A percentile compares a stretch with the other conserved stretches of the same genome.
Evolutionary conservation across 768 basidiomycete genomes (phyloP).

Genomic region (Pseudohyphozyma bogoriensis): DNA sequence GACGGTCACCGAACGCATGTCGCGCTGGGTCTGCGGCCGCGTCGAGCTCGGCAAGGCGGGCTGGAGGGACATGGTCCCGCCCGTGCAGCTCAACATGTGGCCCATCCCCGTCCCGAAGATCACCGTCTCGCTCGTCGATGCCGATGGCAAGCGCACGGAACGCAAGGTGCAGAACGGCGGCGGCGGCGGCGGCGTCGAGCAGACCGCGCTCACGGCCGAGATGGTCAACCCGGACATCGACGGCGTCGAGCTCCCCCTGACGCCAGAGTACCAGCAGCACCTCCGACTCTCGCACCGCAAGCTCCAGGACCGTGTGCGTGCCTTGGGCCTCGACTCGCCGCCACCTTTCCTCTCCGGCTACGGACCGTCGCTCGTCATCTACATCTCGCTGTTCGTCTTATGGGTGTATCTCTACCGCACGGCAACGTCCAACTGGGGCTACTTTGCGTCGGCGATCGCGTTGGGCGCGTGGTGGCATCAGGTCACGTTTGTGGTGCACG

Average conservation of each 20-base stretch:
- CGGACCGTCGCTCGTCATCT: conserved; percentile 76
- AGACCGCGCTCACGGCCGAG: conserved; percentile 3
- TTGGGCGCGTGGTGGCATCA: conserved; percentile 94
- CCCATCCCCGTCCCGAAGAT: conserved; percentile 24
- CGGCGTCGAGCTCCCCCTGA: conserved; percentile 7
- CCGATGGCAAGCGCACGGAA: neutral
- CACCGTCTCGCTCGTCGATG: conserved; percentile 2
- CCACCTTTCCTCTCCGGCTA: conserved; percentile 78
- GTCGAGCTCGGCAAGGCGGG: conserved; percentile 22
- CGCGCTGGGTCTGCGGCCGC: conserved; percentile 17
- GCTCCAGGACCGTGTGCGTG: conserved; percentile 61
- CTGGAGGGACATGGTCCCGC: conserved; percentile 28
- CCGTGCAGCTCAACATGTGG: conserved; percentile 27
- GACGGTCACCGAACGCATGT: conserved; percentile 25
- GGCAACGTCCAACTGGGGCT: conserved; percentile 31
- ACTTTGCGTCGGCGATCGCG: conserved; percentile 61
- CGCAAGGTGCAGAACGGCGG: neutral
- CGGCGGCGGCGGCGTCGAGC: neutral
- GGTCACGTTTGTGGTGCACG: conserved; percentile 81
- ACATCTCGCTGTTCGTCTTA: conserved; percentile 51
- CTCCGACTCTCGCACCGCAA: conserved; percentile 56
- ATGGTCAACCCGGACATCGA: conserved; percentile 21
- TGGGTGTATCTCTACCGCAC: conserved; percentile 53
- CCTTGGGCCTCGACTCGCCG: conserved; percentile 68
- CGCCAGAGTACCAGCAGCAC: conserved; percentile 22